Conservation (phyloP, 345 rosid species). For the Acer campestre region DNA sequence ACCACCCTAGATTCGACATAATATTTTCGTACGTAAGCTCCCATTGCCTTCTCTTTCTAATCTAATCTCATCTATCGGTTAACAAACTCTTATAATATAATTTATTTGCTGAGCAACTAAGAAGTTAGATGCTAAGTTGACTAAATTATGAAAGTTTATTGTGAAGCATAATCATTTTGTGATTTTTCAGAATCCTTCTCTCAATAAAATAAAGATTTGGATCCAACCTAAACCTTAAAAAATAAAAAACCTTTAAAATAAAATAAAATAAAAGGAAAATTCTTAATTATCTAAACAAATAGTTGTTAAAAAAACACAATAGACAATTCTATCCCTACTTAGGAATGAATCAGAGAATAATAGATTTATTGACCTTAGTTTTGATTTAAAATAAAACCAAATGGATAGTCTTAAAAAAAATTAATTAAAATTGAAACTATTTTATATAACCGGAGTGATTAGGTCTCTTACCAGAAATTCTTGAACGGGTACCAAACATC, state of each 20-base stretch:
- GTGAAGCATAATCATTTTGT: neutral
- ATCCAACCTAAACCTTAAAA: neutral
- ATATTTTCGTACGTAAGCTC: neutral
- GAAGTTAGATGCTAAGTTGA: neutral
- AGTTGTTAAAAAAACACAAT: too few relatives aligned
- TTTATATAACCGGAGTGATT: too few relatives aligned
- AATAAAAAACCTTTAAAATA: too few relatives aligned
- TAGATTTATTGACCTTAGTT: neutral
- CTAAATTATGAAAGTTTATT: neutral
- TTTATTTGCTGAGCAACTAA: neutral
- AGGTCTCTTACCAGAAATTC: slow-evolving; percentile 6
- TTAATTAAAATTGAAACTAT: too few relatives aligned
- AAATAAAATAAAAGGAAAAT: too few relatives aligned
- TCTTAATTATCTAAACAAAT: too few relatives aligned
- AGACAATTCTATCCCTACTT: neutral
- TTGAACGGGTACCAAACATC: neutral
- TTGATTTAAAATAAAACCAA: too few relatives aligned
- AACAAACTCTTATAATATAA: neutral
- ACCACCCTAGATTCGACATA: neutral
- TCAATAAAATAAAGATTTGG: neutral
- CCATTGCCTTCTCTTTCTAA: neutral
- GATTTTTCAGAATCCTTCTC: neutral
- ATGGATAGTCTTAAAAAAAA: too few relatives aligned
- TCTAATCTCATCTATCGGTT: neutral
- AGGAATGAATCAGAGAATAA: neutral